Evolutionary conservation across 108 stramenopile genomes (phyloP), one percentile per base, ranked within the genome.

Genomic region (Hondaea fermentalgiana): DNA sequence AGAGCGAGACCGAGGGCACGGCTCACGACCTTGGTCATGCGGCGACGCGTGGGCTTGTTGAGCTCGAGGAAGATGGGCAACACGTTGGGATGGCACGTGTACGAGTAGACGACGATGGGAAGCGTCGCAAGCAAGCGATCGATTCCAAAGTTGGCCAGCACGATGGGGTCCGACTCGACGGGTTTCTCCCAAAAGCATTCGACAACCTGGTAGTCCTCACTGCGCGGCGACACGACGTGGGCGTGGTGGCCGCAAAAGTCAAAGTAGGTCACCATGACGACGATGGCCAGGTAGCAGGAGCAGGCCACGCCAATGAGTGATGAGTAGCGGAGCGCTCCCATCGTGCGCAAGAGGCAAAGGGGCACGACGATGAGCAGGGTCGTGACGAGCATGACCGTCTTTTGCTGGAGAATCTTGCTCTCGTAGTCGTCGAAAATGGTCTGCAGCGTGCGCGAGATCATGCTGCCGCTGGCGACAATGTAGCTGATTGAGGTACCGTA

Each of bases 31-130:
- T 83, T 83, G 6, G 45, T 53, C 76, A 83, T 83, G 45, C 76
- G 45, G 43, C 51, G 19, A 6, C 76, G 45, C n/a, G 76, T 83
- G 49, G 76, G 76, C 28, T 53, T 47, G 49, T 83, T 47, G 10
- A 83, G 76, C 51, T 83, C 76, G 49, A 83, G 45, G 51, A 83
- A 83, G 45, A 83, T 83, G 10, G 76, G 76, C n/a, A 83, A 45
- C 45, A 83, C 76, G 51, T 83, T 83, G 23, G 76, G 76, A 45
- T 83, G 76, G 51, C 76, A 83, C 8, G 76, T 83, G 76, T 83
- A 83, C 51, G 76, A 47, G 76, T 83, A 83, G 45, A 83, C 76
- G 51, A 83, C 76, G 51, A 83, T 83, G 23, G 76, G 76, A 6
- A 83, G 49, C 23, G 76, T 53, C n/a, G 51, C n/a, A 35, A 83